phyloP scores from a whole-genome alignment of 2,329 filamentous ascomycete genomes.

The Rhinocladiella similis region DNA sequence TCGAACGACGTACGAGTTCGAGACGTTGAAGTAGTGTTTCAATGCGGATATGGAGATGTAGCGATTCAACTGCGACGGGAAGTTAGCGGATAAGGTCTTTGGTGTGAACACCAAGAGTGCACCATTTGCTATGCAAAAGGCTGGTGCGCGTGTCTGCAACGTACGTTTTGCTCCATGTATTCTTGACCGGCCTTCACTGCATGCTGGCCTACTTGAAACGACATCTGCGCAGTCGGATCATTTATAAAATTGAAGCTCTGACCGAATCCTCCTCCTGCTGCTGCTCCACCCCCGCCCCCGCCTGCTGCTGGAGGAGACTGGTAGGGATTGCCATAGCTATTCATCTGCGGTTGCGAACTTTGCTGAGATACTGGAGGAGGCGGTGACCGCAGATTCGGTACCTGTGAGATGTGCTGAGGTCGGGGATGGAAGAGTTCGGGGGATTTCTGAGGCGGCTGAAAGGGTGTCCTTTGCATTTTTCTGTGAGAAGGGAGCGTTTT shows the following conservation, averaged over 20 bases:
- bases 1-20: slow-evolving; percentile 92
- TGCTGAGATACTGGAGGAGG: slow-evolving; percentile 76
- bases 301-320: slow-evolving; percentile 39
- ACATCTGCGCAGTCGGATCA: slow-evolving; percentile 92
- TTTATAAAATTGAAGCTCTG: slow-evolving; percentile 80
- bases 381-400: slow-evolving; percentile 93
- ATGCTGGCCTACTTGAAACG: slow-evolving; percentile 88
- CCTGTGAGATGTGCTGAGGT: slow-evolving; percentile 96
- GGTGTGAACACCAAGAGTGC: too few relatives aligned
- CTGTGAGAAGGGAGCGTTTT: neutral
- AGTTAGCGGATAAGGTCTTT: slow-evolving; percentile 20
- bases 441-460: slow-evolving; percentile 74
- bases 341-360: slow-evolving; percentile 46
- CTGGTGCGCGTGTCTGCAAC: slow-evolving; percentile 31
- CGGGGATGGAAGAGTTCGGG: slow-evolving; percentile 96
- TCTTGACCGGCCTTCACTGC: slow-evolving; percentile 90
- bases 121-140: neutral
- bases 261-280: slow-evolving; percentile 36
- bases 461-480: slow-evolving; percentile 82
- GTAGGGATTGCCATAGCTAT: slow-evolving; percentile 52
- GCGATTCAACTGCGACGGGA: slow-evolving; percentile 60
- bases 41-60: slow-evolving; percentile 91
- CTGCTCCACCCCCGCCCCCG: slow-evolving; percentile 12
- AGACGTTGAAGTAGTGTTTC: slow-evolving; percentile 99
- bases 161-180: slow-evolving; percentile 91